phyloP scores from a whole-genome alignment of 2,329 filamentous ascomycete species.

The Dactylellina cionopaga region DNA sequence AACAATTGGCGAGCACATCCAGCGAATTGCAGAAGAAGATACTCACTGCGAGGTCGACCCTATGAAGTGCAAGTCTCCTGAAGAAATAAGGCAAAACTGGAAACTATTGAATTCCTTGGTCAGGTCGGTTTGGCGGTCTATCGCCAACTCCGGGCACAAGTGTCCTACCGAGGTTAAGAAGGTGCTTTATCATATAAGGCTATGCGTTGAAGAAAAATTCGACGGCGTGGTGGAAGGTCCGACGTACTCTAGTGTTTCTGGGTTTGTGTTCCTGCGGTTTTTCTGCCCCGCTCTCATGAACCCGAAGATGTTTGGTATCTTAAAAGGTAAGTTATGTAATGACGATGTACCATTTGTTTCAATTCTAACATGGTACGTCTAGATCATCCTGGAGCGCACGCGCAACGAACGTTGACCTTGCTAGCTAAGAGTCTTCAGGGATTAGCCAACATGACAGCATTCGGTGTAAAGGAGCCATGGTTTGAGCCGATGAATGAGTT shows the following conservation, averaged over 20 bases:
- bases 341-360: constrained; percentile 6
- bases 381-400: constrained; percentile 73
- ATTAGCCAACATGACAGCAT: constrained; percentile 74
- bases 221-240: constrained; percentile 74
- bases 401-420: constrained; percentile 72
- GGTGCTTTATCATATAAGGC: constrained; percentile 73
- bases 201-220: constrained; percentile 75
- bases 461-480: constrained; percentile 76
- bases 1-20: constrained; percentile 82
- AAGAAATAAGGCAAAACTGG: constrained; percentile 74
- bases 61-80: constrained; percentile 72
- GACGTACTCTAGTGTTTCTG: constrained; percentile 75
- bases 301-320: constrained; percentile 73
- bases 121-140: constrained; percentile 71
- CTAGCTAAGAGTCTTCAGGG: constrained; percentile 77
- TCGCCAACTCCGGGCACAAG: constrained; percentile 68
- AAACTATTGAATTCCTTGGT: constrained; percentile 68
- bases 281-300: constrained; percentile 76
- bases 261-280: constrained; percentile 75
- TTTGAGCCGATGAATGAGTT: constrained; percentile 79
- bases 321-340: constrained; percentile 68
- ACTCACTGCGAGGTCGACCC: constrained; percentile 96
- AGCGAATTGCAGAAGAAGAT: constrained; percentile 88
- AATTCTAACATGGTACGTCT: constrained; percentile 23
- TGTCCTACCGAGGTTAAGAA: constrained; percentile 73